phyloP scores from a whole-genome alignment of 2,329 filamentous ascomycete species.

The Trichophyton benhamiae region DNA sequence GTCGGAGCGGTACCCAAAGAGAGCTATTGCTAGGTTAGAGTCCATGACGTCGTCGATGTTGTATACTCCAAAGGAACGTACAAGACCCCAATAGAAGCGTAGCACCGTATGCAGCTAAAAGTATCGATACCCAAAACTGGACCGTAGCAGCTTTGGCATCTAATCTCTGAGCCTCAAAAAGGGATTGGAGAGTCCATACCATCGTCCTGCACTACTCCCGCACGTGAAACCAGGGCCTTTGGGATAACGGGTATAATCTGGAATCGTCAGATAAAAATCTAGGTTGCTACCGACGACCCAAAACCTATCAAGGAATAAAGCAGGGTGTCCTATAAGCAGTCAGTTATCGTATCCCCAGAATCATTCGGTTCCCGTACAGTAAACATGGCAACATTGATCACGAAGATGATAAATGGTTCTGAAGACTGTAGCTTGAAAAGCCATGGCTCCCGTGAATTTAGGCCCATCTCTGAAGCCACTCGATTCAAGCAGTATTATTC shows the following conservation, averaged over 20 bases:
- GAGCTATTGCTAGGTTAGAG: slow-evolving; percentile 8
- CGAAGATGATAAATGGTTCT: not conserved
- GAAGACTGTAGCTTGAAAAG: not conserved
- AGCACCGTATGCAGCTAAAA: slow-evolving; percentile 61
- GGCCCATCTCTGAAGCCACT: too few species aligned
- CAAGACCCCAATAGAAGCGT: slow-evolving; percentile 49
- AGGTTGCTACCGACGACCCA: not conserved
- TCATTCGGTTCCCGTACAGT: not conserved
- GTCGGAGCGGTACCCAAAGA: slow-evolving; percentile 43
- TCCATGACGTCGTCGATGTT: too few species aligned
- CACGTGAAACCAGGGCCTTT: not conserved
- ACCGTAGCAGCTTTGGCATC: not conserved
- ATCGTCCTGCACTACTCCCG: not conserved
- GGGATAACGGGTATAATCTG: not conserved
- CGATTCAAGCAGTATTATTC: too few species aligned
- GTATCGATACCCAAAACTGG: slow-evolving; percentile 41
- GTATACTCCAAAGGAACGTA: slow-evolving; percentile 17
- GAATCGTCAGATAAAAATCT: not conserved
- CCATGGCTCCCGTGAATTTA: not conserved
- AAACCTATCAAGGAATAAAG: not conserved
- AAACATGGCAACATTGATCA: not conserved
- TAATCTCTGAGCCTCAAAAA: not conserved
- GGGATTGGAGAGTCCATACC: not conserved
- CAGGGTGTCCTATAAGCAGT: not conserved
- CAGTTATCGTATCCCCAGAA: not conserved